Percentiles rank a stretch among this genome's conserved stretches.
Conservation (phyloP, 495 filamentous ascomycete genomes). For the Ramalina intermedia region DNA sequence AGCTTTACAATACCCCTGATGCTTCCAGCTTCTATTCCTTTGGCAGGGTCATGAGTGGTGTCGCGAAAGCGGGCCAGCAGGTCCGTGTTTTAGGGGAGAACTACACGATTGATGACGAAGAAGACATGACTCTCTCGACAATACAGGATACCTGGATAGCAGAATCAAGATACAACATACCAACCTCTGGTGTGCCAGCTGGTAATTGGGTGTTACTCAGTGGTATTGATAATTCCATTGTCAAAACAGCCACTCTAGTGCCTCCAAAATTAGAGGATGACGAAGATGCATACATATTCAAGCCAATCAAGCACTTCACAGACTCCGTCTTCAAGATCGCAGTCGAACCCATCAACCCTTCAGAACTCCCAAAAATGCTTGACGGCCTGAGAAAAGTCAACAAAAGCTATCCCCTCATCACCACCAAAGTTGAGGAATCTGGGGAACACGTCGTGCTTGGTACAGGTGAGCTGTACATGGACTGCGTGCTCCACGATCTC, state of each 20-base stretch:
- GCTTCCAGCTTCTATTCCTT: conserved; percentile 79
- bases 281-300: conserved; percentile 90
- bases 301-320: conserved; percentile 83
- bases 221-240: conserved; percentile 94
- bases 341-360: conserved; percentile 95
- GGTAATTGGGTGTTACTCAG: conserved; percentile 88
- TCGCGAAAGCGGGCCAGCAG: conserved; percentile 63
- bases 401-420: conserved; percentile 89
- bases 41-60: conserved; percentile 87
- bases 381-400: conserved; percentile 93
- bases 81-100: conserved; percentile 90
- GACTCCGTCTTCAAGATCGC: conserved; percentile 97
- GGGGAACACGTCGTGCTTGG: conserved; percentile 92
- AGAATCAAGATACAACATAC: conserved; percentile 86
- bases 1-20: conserved; percentile 78
- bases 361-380: conserved; percentile 97
- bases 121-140: conserved; percentile 89
- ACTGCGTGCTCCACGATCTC: conserved; percentile 92
- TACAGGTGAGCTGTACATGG: conserved; percentile 96
- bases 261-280: conserved; percentile 64
- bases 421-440: conserved; percentile 97
- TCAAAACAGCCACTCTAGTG: conserved; percentile 95
- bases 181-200: conserved; percentile 80
- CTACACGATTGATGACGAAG: conserved; percentile 93
- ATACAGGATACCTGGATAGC: conserved; percentile 82